phyloP scores from a whole-genome alignment of 164 flowering plant genomes.

The Aristolochia fimbriata region DNA sequence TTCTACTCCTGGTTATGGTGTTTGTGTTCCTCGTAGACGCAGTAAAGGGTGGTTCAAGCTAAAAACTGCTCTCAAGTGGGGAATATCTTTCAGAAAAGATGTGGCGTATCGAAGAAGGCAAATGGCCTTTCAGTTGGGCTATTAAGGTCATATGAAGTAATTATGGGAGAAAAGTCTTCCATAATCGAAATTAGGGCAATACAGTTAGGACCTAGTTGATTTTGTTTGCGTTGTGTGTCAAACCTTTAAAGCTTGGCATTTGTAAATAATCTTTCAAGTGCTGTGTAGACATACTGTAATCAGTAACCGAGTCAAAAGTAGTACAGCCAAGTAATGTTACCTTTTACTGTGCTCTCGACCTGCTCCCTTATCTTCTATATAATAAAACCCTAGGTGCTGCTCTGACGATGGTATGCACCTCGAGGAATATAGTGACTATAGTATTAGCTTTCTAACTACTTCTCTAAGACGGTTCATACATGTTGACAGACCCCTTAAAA shows the following conservation, averaged over 20 bases:
- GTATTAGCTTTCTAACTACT: too few species aligned
- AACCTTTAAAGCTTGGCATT: too few species aligned
- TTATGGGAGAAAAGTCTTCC: too few species aligned
- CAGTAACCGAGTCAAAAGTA: too few species aligned
- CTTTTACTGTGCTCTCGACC: background rate
- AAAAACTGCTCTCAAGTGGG: constrained; percentile 39
- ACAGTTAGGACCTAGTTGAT: too few species aligned
- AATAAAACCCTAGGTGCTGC: background rate
- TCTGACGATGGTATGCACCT: background rate
- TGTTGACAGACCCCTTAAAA: too few species aligned
- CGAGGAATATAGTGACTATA: too few species aligned
- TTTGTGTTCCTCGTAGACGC: constrained; percentile 13
- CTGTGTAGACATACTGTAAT: too few species aligned
- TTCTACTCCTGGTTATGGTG: constrained; percentile 9
- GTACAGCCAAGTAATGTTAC: background rate
- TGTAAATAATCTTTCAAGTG: too few species aligned
- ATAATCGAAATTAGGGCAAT: too few species aligned
- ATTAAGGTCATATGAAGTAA: background rate
- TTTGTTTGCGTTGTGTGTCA: too few species aligned
- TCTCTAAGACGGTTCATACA: too few species aligned
- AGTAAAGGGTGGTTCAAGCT: constrained; percentile 43
- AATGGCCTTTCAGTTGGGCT: constrained; percentile 3
- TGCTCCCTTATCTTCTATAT: background rate
- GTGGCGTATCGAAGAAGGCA: constrained; percentile 32
- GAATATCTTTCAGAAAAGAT: constrained; percentile 18